phyloP scores from a whole-genome alignment of 2,329 filamentous ascomycete genomes.

The Neoascochyta sp. region DNA sequence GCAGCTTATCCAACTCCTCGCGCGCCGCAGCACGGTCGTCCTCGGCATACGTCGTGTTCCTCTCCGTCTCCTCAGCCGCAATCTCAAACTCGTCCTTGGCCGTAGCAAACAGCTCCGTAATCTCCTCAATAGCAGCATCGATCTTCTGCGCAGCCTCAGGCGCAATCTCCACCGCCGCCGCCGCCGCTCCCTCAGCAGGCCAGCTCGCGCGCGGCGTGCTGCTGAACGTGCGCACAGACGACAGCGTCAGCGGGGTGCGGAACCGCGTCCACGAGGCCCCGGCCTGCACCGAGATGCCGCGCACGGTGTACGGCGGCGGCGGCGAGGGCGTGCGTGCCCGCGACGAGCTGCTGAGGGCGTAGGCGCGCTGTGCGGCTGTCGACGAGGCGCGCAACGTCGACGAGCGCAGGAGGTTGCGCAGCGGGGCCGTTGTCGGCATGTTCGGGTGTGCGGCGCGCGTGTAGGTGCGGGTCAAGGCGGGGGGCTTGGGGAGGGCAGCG shows the following conservation, averaged over 20 bases:
- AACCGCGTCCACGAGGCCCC: slow-evolving; percentile 33
- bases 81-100: slow-evolving; percentile 49
- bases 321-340: slow-evolving; percentile 23
- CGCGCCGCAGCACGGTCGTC: slow-evolving; percentile 53
- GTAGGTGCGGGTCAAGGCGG: slow-evolving; percentile 13
- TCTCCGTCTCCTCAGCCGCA: slow-evolving; percentile 51
- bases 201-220: slow-evolving; percentile 7
- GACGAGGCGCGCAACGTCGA: slow-evolving; percentile 23
- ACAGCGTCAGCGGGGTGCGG: slow-evolving; percentile 26
- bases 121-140: slow-evolving; percentile 33
- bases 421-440: slow-evolving; percentile 23
- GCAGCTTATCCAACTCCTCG: slow-evolving; percentile 50
- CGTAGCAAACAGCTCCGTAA: slow-evolving; percentile 38
- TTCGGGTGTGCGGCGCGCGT: slow-evolving; percentile 13
- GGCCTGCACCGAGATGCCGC: slow-evolving; percentile 23
- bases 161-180: slow-evolving; percentile 10
- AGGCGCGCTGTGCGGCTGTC: slow-evolving; percentile 20
- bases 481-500: too few relatives aligned
- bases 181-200: slow-evolving; percentile 5
- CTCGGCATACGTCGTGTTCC: slow-evolving; percentile 54
- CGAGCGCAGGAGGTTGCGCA: slow-evolving; percentile 29
- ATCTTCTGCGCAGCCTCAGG: slow-evolving; percentile 22
- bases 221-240: slow-evolving; percentile 32
- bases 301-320: slow-evolving; percentile 23
- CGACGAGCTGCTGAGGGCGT: slow-evolving; percentile 15